phyloP scores from a whole-genome alignment of 2,329 filamentous ascomycete genomes.

The Pseudopithomyces maydicus region DNA sequence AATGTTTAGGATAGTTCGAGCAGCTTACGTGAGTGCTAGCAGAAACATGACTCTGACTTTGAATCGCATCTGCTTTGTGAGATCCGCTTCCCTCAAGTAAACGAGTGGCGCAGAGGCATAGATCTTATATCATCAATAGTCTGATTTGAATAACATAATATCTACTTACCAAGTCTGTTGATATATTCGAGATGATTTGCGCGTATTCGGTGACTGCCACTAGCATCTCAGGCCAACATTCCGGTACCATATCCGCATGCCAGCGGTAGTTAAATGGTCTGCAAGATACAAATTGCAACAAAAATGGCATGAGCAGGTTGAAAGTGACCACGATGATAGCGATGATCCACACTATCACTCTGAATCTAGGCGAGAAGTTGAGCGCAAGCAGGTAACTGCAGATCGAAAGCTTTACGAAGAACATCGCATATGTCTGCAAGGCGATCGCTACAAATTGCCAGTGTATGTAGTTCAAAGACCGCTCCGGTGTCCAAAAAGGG shows the following conservation, averaged over 20 bases:
- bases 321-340: constrained; percentile 10
- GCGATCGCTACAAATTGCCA: constrained; percentile 11
- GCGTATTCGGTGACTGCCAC: constrained; percentile 9
- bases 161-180: constrained; percentile 13
- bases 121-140: constrained; percentile 1
- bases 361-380: constrained; percentile 16
- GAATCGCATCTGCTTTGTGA: constrained; percentile 16
- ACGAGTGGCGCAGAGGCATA: constrained; percentile 17
- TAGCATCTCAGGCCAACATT: constrained; percentile 14
- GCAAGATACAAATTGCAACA: constrained; percentile 10
- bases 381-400: constrained; percentile 20
- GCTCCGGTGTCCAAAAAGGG: constrained; percentile 12
- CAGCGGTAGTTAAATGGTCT: constrained; percentile 9
- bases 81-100: constrained; percentile 10
- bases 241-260: constrained; percentile 7
- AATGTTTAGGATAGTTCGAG: neutral
- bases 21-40: constrained; percentile 14
- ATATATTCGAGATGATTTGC: constrained; percentile 16
- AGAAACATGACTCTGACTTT: constrained; percentile 16
- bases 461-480: constrained; percentile 3
- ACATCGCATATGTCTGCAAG: constrained; percentile 21
- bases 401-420: constrained; percentile 17
- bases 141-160: too few species aligned
- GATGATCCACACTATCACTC: constrained; percentile 15
- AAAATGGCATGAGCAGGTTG: constrained; percentile 12